These are phyloP conservation scores for Nelumbo lutea DNA, from an alignment of 164 flowering plant genomes.

Conservation along the genomic window DNA sequence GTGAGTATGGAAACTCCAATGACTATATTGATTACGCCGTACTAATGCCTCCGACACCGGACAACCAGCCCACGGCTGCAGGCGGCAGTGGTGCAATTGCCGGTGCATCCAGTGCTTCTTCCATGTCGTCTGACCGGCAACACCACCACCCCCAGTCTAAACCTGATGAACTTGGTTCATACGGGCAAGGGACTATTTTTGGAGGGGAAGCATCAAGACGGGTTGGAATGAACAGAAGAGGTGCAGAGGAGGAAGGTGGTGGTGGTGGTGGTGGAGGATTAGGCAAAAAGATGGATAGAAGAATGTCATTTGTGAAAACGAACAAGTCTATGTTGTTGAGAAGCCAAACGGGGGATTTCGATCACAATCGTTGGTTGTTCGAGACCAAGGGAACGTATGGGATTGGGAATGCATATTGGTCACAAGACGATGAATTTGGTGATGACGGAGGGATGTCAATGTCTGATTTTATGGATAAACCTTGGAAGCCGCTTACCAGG, in stretches of 20 bases:
- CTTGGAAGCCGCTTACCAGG: slow-evolving; percentile 67
- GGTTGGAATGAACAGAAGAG: slow-evolving; percentile 3
- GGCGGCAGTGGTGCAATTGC: background rate
- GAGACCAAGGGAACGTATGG: slow-evolving; percentile 65
- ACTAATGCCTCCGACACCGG: slow-evolving; percentile 91
- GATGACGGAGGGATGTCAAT: slow-evolving; percentile 25
- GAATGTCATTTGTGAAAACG: slow-evolving; percentile 43
- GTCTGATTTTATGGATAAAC: slow-evolving; percentile 53
- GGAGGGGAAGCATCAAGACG: background rate
- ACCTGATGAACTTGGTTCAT: background rate
- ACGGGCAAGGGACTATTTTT: background rate
- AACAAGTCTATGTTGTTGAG: slow-evolving; percentile 44
- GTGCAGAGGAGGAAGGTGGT: background rate
- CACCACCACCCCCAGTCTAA: slow-evolving; percentile 16
- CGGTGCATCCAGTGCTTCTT: too few relatives aligned
- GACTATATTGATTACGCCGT: slow-evolving; percentile 79
- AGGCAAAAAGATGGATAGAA: slow-evolving; percentile 26
- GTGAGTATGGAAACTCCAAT: slow-evolving; percentile 38
- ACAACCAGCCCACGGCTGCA: slow-evolving; percentile 60
- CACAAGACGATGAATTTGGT: slow-evolving; percentile 21
- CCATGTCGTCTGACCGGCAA: slow-evolving; percentile 3
- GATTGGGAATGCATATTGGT: slow-evolving; percentile 58
- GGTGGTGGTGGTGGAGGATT: background rate
- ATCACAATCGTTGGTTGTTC: slow-evolving; percentile 64
- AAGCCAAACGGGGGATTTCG: slow-evolving; percentile 61